Evolutionary conservation across 108 stramenopile genomes (phyloP).

Genomic region (Skeletonema potamos): DNA sequence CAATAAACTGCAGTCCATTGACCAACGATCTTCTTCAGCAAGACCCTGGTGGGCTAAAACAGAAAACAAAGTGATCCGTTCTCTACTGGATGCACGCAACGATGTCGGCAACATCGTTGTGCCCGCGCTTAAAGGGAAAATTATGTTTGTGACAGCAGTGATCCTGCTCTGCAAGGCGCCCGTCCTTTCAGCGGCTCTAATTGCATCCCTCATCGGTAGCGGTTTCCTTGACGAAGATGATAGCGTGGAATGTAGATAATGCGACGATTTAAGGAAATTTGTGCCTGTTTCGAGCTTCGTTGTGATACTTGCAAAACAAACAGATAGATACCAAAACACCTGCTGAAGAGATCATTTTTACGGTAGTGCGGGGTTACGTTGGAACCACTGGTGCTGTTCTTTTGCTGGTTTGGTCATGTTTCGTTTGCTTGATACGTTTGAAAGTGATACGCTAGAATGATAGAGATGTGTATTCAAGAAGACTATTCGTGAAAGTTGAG

Average conservation of each 20-base stretch:
- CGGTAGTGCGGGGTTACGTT: no score
- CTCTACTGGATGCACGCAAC: not conserved
- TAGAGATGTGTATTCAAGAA: no score
- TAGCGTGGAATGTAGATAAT: not conserved
- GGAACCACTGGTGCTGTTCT: no score
- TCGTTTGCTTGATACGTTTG: no score
- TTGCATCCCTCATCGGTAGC: constrained; percentile 11
- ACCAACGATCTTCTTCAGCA: not conserved
- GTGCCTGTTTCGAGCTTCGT: not conserved
- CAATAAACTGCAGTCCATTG: constrained; percentile 1
- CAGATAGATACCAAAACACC: no score
- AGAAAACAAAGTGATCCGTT: not conserved
- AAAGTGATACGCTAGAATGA: no score
- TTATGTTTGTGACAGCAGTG: not conserved
- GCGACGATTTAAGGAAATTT: not conserved
- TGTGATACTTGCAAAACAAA: not conserved
- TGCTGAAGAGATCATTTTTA: no score
- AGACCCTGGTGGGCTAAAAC: constrained; percentile 23
- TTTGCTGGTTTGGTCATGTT: no score
- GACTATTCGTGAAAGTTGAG: no score
- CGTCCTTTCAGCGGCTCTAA: constrained; percentile 19
- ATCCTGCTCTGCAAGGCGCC: constrained; percentile 15
- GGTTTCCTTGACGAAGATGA: constrained; percentile 1
- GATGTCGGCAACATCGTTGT: not conserved
- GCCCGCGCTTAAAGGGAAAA: not conserved